Base-by-base conservation (phyloP, 2,329 filamentous ascomycete genomes). In the Colletotrichum echinochloae region DNA sequence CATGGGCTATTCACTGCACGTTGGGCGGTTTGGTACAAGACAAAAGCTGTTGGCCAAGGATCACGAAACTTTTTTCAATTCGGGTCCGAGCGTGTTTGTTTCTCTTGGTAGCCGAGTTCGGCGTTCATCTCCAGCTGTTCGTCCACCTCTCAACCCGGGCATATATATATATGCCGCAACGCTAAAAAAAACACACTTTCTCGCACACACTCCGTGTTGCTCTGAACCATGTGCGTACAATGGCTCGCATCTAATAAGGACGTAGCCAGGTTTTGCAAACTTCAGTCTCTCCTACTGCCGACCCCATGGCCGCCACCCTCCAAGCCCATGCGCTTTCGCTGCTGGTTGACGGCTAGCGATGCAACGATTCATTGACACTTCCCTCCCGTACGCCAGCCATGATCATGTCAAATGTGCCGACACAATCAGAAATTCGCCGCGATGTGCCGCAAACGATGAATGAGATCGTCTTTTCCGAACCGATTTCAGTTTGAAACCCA, bases 371-470 rank as follows among this genome's bases (percentile, higher is more conserved):
- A 55, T 39, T 14, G 39, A 18, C 28, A 18, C 35, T 12, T 20
- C 60, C 52, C 62, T 46, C 30, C 55, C 67, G 11, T 62, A 67
- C 64, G 57, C 67, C 64, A 59, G 51, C 52, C 64, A 67, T 52
- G 37, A 16, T 28, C 57, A 57, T 67, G 26, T 54, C 64, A 20
- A 48, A 46, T 41, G 30, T 70, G 26, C 28, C 35, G 28, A 39
- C 59, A 35, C 55, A 54, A 65, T 64, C 54, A 41, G 18, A 18
- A 18, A 23, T 37, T n/a, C n/a, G 4, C 23, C 37, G 16, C 55
- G 54, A 60, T 70, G 60, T 35, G 66, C 59, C 60, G 54, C 60
- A 70, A 65, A 54, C 65, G 60, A 60, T 55, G 12, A 71, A 33
- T 54, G 54, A 60, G 46, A 35, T 9, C 28, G 66, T 23, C 64